Evolutionary conservation across 2,329 filamentous ascomycete species (phyloP).

Genomic region (Akanthomyces muscarius): DNA sequence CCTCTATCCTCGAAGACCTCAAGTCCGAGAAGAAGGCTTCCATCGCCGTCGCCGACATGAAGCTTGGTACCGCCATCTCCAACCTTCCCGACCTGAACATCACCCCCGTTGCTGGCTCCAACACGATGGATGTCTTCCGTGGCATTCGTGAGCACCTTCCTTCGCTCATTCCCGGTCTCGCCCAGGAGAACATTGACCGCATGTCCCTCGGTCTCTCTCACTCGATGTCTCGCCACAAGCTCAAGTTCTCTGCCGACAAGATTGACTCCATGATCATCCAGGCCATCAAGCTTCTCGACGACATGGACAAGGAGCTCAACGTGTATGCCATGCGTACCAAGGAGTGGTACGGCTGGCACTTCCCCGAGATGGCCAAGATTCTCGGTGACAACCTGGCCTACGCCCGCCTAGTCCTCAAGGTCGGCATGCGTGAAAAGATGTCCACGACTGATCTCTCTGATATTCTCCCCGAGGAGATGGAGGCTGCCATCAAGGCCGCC

Average conservation of each 20-base stretch:
- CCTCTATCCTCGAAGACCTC: constrained; percentile 77
- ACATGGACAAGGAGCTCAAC: constrained; percentile 98
- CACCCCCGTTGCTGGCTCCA: constrained; percentile 64
- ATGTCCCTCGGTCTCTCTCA: constrained; percentile 97
- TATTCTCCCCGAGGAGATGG: constrained; percentile 92
- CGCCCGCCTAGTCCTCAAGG: constrained; percentile 77
- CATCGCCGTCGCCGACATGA: constrained; percentile 88
- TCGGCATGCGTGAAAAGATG: constrained; percentile 84
- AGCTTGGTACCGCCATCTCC: constrained; percentile 86
- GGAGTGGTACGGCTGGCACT: constrained; percentile 99
- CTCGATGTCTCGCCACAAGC: constrained; percentile 93
- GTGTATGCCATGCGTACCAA: constrained; percentile 98
- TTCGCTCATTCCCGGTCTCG: constrained; percentile 83
- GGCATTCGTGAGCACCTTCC: constrained; percentile 88
- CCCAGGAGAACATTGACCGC: constrained; percentile 80
- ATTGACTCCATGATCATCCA: constrained; percentile 99
- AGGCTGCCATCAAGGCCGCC: constrained; percentile 83
- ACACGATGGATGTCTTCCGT: constrained; percentile 77
- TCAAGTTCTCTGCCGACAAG: constrained; percentile 98
- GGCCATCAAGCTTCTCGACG: constrained; percentile 88
- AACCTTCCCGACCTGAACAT: constrained; percentile 87
- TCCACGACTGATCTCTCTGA: constrained; percentile 75
- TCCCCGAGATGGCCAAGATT: constrained; percentile 96
- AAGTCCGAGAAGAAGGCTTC: constrained; percentile 98
- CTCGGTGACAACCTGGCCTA: constrained; percentile 96